Percentiles rank a stretch among this genome's conserved stretches.
phyloP scores from a whole-genome alignment of 371 early-diverging fungal species.

The Blakeslea trispora region DNA sequence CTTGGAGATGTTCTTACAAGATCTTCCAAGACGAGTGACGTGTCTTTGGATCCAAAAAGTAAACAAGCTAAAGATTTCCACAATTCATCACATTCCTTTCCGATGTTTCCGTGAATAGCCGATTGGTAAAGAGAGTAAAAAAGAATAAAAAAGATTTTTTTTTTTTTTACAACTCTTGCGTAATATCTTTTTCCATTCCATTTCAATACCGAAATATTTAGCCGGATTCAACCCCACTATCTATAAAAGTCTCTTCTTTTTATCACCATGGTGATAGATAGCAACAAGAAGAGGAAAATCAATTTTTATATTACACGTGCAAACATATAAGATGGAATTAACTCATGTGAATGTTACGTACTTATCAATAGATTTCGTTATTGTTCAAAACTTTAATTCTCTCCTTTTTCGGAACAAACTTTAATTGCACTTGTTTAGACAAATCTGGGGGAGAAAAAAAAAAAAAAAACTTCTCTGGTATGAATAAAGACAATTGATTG shows the following conservation, averaged over 20 bases:
- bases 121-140: too few species aligned
- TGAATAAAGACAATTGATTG: too few species aligned
- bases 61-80: neutral
- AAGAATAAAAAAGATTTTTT: neutral
- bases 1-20: neutral
- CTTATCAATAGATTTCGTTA: neutral
- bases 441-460: too few species aligned
- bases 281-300: neutral
- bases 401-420: neutral
- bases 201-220: too few species aligned
- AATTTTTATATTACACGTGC: conserved; percentile 6
- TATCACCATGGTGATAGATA: too few species aligned
- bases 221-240: too few species aligned
- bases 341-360: conserved; percentile 23
- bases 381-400: conserved; percentile 6
- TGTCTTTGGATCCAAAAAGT: neutral
- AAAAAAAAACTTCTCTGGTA: too few species aligned
- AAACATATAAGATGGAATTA: neutral
- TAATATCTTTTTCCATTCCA: too few species aligned
- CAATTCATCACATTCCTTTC: conserved; percentile 12
- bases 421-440: neutral
- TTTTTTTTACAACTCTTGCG: neutral
- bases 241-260: neutral
- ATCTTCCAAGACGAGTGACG: neutral
- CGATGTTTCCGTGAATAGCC: conserved; percentile 37